phyloP scores from a whole-genome alignment of 805 yeast genomes.

The Cyberlindnera sargentensis region DNA sequence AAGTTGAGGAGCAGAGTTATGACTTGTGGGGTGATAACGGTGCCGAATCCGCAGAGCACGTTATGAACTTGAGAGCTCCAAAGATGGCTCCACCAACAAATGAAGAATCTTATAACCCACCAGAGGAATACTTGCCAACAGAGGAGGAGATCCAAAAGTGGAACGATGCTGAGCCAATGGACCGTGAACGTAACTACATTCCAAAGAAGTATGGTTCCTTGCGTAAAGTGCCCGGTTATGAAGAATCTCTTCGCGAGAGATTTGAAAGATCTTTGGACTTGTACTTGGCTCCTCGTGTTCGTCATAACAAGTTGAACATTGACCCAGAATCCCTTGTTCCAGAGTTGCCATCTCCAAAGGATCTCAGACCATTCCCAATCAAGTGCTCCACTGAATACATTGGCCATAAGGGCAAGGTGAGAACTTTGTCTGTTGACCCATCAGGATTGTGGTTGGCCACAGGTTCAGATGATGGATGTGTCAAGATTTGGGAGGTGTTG shows the following conservation, averaged over 20 bases:
- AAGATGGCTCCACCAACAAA: conserved; percentile 93
- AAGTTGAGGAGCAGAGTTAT: conserved; percentile 46
- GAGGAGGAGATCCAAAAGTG: conserved; percentile 72
- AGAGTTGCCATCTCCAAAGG: conserved; percentile 94
- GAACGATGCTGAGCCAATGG: conserved; percentile 64
- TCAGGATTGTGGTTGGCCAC: conserved; percentile 94
- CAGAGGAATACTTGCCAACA: conserved; percentile 82
- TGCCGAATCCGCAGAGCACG: conserved; percentile 58
- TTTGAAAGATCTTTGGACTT: conserved; percentile 92
- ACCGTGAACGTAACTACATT: conserved; percentile 69
- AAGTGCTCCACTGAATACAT: conserved; percentile 73
- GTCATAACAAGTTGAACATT: conserved; percentile 82
- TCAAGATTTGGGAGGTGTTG: conserved; percentile 92
- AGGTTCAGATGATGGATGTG: conserved; percentile 94
- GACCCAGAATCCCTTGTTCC: conserved; percentile 96
- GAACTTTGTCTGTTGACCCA: conserved; percentile 81
- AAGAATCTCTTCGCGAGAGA: conserved; percentile 76
- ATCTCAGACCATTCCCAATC: conserved; percentile 94
- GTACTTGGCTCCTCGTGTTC: conserved; percentile 93
- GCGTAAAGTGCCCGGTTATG: conserved; percentile 91
- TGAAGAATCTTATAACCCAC: conserved; percentile 96
- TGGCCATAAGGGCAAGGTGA: conserved; percentile 80
- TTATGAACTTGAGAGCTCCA: conserved; percentile 93
- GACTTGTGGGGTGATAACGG: conserved; percentile 85
- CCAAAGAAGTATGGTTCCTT: conserved; percentile 79